phyloP scores from a whole-genome alignment of 208 protist species.

The Leptomonas pyrrhocoris region DNA sequence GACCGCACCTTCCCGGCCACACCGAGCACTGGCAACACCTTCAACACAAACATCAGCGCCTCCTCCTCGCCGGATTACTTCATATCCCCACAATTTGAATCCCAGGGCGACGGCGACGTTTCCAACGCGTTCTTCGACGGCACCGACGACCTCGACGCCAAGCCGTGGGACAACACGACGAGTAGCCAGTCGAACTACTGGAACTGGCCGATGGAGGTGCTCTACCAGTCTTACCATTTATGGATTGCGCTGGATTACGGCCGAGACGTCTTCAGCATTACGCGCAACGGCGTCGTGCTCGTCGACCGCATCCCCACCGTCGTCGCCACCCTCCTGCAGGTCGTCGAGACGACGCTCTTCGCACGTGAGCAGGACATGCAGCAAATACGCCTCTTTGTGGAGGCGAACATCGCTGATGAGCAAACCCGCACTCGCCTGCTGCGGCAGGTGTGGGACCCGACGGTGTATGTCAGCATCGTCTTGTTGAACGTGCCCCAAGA shows the following conservation, averaged over 20 bases:
- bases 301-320: conserved; percentile 74
- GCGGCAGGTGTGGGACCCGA: conserved; percentile 74
- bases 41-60: conserved; percentile 28
- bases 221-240: conserved; percentile 86
- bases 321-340: conserved; percentile 66
- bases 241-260: conserved; percentile 82
- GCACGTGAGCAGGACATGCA: conserved; percentile 59
- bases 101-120: conserved; percentile 23
- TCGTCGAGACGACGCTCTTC: conserved; percentile 60
- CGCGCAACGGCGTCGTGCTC: conserved; percentile 71
- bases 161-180: conserved; percentile 67
- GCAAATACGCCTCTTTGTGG: conserved; percentile 52
- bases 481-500: conserved; percentile 75
- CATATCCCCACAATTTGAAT: conserved; percentile 22
- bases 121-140: conserved; percentile 38
- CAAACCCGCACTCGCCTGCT: conserved; percentile 42
- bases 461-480: conserved; percentile 65
- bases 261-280: conserved; percentile 67
- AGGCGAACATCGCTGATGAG: conserved; percentile 42
- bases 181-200: conserved; percentile 56
- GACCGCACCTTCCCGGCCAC: conserved; percentile 37
- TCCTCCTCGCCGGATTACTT: conserved; percentile 26
- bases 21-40: conserved; percentile 46
- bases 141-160: conserved; percentile 48
- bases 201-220: conserved; percentile 80